phyloP scores from a whole-genome alignment of 1,284 basidiomycete species.

The Puccinia horiana region DNA sequence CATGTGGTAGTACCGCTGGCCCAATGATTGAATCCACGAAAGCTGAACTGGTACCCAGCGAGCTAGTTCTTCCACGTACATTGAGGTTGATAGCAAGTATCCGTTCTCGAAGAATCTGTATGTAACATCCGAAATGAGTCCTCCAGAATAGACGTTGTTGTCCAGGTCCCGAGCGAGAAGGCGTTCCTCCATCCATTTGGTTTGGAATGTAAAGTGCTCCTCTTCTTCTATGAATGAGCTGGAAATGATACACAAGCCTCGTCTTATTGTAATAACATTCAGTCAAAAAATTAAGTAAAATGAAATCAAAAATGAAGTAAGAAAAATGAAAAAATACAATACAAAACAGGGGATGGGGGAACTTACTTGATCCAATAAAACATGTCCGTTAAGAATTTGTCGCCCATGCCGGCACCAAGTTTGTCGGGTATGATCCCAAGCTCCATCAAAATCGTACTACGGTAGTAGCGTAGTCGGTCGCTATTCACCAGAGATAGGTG shows the following conservation, averaged over 20 bases:
- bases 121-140: constrained; percentile 18
- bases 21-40: neutral
- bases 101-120: too few relatives aligned
- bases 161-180: neutral
- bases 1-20: neutral
- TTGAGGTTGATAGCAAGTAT: neutral
- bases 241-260: neutral
- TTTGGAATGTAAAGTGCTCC: too few relatives aligned
- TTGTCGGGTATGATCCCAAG: too few relatives aligned
- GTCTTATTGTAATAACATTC: too few relatives aligned
- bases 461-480: too few relatives aligned
- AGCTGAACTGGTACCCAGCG: constrained; percentile 10
- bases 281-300: too few relatives aligned
- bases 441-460: too few relatives aligned
- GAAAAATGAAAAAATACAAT: constrained; percentile 14
- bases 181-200: neutral
- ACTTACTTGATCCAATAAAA: neutral
- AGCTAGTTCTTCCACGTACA: neutral
- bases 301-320: too few relatives aligned
- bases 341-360: neutral
- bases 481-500: too few relatives aligned
- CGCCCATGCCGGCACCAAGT: too few relatives aligned
- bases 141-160: neutral
- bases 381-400: constrained; percentile 12
- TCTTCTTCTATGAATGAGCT: neutral